A percentile compares a stretch with the other conserved stretches of the same genome.
Conservation (phyloP, 202 grass and related monocot species). For the Setaria italica region DNA sequence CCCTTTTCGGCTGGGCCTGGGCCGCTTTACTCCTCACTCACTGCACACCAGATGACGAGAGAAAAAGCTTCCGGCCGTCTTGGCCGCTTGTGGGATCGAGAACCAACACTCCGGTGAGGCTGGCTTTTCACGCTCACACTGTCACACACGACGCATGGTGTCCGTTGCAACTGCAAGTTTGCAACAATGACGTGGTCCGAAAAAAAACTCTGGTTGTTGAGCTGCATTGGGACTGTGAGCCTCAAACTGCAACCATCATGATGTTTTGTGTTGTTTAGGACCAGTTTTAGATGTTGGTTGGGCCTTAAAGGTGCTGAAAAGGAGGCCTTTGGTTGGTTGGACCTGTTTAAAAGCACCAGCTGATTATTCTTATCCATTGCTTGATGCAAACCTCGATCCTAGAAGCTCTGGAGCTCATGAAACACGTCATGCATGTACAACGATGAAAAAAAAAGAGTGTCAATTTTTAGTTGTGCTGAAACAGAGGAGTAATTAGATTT, state of each 20-base stretch:
- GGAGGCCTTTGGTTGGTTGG: background rate
- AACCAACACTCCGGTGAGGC: background rate
- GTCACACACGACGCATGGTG: background rate
- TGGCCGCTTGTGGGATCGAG: background rate
- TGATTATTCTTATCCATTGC: too few relatives aligned
- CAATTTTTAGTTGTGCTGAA: too few relatives aligned
- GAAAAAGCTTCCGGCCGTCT: background rate
- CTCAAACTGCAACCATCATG: background rate
- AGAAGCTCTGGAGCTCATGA: background rate
- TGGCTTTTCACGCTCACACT: background rate
- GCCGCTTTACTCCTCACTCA: background rate
- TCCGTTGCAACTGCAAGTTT: background rate
- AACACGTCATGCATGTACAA: background rate
- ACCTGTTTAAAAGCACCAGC: too few relatives aligned
- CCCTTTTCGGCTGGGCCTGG: conserved; percentile 12
- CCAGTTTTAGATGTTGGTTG: background rate
- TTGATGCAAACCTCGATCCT: too few relatives aligned
- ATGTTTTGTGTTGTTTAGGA: background rate
- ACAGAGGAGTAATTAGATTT: too few relatives aligned
- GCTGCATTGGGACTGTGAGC: background rate
- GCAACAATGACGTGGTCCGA: background rate
- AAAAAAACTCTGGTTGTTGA: background rate
- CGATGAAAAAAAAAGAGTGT: too few relatives aligned
- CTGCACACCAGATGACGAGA: background rate
- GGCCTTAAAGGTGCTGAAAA: background rate